Evolutionary conservation across 768 basidiomycete species (phyloP).

Genomic region (Kwoniella botswanensis): DNA sequence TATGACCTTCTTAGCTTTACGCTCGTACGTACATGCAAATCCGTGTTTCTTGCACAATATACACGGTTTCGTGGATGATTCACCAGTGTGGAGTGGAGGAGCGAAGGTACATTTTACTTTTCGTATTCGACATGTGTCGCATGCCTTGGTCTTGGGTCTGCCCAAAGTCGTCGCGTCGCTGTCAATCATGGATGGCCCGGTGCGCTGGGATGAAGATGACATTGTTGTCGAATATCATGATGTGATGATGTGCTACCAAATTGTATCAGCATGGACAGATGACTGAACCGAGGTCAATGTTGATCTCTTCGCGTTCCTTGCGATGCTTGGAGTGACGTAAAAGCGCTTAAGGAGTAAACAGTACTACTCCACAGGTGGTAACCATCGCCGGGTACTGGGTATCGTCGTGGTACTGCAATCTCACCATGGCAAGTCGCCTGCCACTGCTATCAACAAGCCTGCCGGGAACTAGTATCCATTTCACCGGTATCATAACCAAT

Average conservation of each 20-base stretch:
- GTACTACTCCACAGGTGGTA: background rate
- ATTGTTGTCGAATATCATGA: background rate
- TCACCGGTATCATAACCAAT: too few relatives aligned
- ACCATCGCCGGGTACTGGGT: too few relatives aligned
- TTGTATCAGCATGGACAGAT: too few relatives aligned
- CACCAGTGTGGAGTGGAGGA: background rate
- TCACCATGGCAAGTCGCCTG: too few relatives aligned
- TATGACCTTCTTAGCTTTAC: background rate
- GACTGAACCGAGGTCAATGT: too few relatives aligned
- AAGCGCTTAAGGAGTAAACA: background rate
- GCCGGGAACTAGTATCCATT: too few relatives aligned
- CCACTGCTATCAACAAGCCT: too few relatives aligned
- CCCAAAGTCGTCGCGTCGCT: too few relatives aligned
- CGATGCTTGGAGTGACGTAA: background rate
- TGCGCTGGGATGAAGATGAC: background rate
- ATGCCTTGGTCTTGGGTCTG: background rate
- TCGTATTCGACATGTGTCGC: background rate
- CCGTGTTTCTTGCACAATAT: background rate
- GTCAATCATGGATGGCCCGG: too few relatives aligned
- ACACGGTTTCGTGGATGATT: background rate
- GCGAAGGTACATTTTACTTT: background rate
- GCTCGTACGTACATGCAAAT: background rate
- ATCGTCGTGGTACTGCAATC: too few relatives aligned
- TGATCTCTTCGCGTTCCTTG: background rate
- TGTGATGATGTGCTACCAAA: background rate